phyloP scores from a whole-genome alignment of 2,329 filamentous ascomycete species.

The Fusarium buharicum region DNA sequence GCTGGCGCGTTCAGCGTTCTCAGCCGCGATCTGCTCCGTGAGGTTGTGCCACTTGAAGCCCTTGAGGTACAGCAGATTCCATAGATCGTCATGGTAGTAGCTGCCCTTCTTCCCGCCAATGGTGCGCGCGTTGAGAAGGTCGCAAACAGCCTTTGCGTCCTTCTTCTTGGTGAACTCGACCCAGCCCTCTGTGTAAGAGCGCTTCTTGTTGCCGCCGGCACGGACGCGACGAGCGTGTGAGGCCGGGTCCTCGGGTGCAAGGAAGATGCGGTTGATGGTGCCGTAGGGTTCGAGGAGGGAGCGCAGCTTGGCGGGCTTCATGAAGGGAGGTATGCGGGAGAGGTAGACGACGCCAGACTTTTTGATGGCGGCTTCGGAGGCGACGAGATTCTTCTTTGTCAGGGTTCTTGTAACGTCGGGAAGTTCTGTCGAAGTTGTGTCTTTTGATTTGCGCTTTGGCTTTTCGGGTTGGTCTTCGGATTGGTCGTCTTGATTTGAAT shows the following conservation, averaged over 20 bases:
- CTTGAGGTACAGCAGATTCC: constrained; percentile 83
- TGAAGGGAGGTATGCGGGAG: constrained; percentile 86
- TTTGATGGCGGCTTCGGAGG: constrained; percentile 70
- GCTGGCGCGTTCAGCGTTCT: constrained; percentile 81
- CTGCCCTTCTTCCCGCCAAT: constrained; percentile 86
- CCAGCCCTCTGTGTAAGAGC: constrained; percentile 86
- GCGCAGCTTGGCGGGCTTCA: constrained; percentile 83
- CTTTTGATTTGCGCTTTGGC: constrained; percentile 41
- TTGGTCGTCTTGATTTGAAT: constrained; percentile 39
- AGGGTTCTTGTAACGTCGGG: constrained; percentile 65
- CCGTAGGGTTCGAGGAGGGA: constrained; percentile 81
- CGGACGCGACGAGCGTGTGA: constrained; percentile 73
- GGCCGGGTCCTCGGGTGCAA: constrained; percentile 77
- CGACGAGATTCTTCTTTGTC: constrained; percentile 74
- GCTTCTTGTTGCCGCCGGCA: constrained; percentile 84
- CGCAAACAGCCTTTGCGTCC: constrained; percentile 80
- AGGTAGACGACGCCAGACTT: constrained; percentile 86
- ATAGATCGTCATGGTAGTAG: constrained; percentile 87
- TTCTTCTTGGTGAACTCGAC: constrained; percentile 81
- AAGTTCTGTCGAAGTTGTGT: constrained; percentile 50
- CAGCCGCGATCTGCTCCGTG: constrained; percentile 81
- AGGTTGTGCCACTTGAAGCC: constrained; percentile 84
- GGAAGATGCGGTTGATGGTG: constrained; percentile 79
- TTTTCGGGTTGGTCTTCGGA: constrained; percentile 34
- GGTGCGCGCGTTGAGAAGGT: constrained; percentile 78